Conservation (phyloP, 768 basidiomycete genomes). For the Podaxis sp. region DNA sequence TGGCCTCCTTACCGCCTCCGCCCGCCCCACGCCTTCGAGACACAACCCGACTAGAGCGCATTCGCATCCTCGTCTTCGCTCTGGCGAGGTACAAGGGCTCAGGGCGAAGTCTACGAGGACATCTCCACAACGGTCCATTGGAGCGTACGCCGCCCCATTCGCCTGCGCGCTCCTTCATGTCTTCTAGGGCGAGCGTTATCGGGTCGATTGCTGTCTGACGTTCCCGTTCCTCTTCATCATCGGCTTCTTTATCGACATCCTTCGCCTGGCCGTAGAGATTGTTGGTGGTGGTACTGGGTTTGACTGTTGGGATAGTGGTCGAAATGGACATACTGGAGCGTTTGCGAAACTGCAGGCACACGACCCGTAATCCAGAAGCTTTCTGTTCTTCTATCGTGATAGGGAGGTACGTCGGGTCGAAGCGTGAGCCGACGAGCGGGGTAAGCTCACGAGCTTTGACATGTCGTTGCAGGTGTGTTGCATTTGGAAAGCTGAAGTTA, state of each 20-base stretch:
- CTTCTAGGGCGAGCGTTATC: background rate
- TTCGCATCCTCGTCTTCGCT: background rate
- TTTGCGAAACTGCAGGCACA: conserved; percentile 9
- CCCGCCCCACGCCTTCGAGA: background rate
- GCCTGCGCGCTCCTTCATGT: conserved; percentile 2
- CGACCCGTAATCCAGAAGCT: conserved; percentile 7
- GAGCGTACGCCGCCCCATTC: conserved; percentile 6
- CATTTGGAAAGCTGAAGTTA: conserved; percentile 6
- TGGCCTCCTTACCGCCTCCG: background rate
- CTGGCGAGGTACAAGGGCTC: conserved; percentile 4
- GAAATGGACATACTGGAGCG: background rate
- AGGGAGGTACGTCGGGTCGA: conserved; percentile 9
- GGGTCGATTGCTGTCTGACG: conserved; percentile 1
- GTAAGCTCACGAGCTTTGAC: conserved; percentile 6
- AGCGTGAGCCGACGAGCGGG: conserved; percentile 7
- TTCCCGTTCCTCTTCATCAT: background rate
- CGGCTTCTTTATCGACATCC: background rate
- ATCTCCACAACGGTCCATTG: conserved; percentile 2
- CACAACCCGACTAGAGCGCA: background rate
- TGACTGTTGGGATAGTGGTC: background rate
- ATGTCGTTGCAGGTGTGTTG: background rate
- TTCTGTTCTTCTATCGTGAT: conserved; percentile 7
- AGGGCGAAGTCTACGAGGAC: background rate
- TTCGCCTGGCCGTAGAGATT: background rate
- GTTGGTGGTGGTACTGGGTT: background rate